Conservation (phyloP, 2,329 filamentous ascomycete species). For the Plenodomus lindquistii region DNA sequence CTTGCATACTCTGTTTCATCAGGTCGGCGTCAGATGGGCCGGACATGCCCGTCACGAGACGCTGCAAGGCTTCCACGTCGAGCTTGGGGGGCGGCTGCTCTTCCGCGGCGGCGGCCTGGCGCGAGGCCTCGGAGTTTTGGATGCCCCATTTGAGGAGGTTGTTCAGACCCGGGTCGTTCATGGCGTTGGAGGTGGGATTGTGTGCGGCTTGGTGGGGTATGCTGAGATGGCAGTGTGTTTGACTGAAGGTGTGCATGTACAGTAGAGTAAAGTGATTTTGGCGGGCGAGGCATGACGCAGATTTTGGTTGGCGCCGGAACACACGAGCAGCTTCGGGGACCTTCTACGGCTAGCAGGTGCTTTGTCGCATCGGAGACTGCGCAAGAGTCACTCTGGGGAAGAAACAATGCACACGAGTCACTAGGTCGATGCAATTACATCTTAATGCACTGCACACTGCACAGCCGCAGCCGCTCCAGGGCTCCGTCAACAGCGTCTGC, state of each 20-base stretch:
- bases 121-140: slow-evolving; percentile 60
- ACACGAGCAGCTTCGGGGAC: slow-evolving; percentile 25
- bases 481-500: background rate
- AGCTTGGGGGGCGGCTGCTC: slow-evolving; percentile 14
- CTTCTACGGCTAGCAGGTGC: slow-evolving; percentile 22
- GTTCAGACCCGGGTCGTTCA: slow-evolving; percentile 68
- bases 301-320: slow-evolving; percentile 17
- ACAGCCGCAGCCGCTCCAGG: too few relatives aligned
- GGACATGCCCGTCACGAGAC: slow-evolving; percentile 11
- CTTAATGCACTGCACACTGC: background rate
- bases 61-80: slow-evolving; percentile 13
- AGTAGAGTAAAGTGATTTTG: slow-evolving; percentile 22
- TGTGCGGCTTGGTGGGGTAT: slow-evolving; percentile 7
- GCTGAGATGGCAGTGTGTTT: slow-evolving; percentile 3
- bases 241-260: slow-evolving; percentile 7
- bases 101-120: slow-evolving; percentile 50
- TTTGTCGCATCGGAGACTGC: background rate
- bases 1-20: slow-evolving; percentile 82
- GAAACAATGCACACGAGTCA: too few relatives aligned
- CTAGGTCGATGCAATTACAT: too few relatives aligned
- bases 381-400: slow-evolving; percentile 4
- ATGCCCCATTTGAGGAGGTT: slow-evolving; percentile 80
- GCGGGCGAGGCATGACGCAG: slow-evolving; percentile 25
- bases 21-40: slow-evolving; percentile 76
- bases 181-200: slow-evolving; percentile 25